Evolutionary conservation across 2,329 filamentous ascomycete genomes (phyloP).

Genomic region (Pestalotiopsis sp.): DNA sequence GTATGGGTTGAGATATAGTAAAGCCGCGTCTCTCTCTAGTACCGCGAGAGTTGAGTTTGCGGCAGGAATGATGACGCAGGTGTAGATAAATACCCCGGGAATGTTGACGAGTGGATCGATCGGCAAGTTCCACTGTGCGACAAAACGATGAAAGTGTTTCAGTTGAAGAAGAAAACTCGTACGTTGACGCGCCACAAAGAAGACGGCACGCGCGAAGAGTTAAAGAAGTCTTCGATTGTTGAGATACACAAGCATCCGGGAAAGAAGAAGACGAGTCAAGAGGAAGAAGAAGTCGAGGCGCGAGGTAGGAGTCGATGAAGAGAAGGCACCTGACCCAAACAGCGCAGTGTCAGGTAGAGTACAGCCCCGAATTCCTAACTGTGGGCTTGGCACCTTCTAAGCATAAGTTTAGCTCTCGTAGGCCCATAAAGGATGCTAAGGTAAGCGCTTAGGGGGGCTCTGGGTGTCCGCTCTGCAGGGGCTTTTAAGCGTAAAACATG

Average conservation of each 20-base stretch:
- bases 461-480: not conserved
- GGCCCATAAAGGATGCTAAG: not conserved
- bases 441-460: not conserved
- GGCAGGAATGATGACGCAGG: not conserved
- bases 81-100: not conserved
- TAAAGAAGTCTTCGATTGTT: not conserved
- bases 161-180: constrained; percentile 2
- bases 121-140: not conserved
- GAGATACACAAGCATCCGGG: not conserved
- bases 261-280: not conserved
- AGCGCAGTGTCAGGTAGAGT: constrained; percentile 9
- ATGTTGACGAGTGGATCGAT: not conserved
- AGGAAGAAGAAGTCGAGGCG: not conserved
- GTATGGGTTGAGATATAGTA: constrained; percentile 7
- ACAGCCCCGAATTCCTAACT: constrained; percentile 2
- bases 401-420: constrained; percentile 5
- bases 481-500: constrained; percentile 12
- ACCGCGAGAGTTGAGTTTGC: not conserved
- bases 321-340: constrained; percentile 1
- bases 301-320: not conserved
- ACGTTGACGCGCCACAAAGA: not conserved
- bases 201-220: not conserved
- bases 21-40: not conserved
- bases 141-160: constrained; percentile 3
- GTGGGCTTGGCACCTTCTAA: constrained; percentile 2